Evolutionary conservation across 169 alveolate species (phyloP).

Genomic region (Plasmodium falciparum): DNA sequence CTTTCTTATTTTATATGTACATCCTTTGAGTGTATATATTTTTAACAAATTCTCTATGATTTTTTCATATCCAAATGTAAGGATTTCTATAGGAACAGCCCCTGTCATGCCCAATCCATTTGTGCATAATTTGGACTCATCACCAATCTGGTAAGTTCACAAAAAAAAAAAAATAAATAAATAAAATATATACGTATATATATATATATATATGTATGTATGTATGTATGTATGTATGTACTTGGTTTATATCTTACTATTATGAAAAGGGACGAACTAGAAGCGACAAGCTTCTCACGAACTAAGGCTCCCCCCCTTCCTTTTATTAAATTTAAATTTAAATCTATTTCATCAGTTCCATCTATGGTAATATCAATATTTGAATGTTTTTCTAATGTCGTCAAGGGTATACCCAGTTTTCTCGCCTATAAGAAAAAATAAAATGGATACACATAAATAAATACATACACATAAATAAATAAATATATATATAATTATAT

Average conservation of each 20-base stretch:
- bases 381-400: slow-evolving; percentile 67
- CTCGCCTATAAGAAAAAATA: slow-evolving; percentile 76
- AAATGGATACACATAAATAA: neutral
- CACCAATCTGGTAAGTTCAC: slow-evolving; percentile 76
- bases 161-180: neutral
- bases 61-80: slow-evolving; percentile 79
- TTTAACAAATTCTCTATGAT: slow-evolving; percentile 68
- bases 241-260: slow-evolving; percentile 57
- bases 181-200: neutral
- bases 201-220: neutral
- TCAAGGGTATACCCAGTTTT: slow-evolving; percentile 83
- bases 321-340: slow-evolving; percentile 83
- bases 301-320: slow-evolving; percentile 92
- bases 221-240: neutral
- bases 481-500: neutral
- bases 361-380: slow-evolving; percentile 87
- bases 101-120: slow-evolving; percentile 79
- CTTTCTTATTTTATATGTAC: slow-evolving; percentile 77
- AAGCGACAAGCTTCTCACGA: slow-evolving; percentile 88
- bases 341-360: slow-evolving; percentile 90
- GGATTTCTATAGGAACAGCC: slow-evolving; percentile 83
- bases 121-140: slow-evolving; percentile 77
- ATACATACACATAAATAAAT: neutral
- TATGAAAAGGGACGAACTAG: slow-evolving; percentile 80
- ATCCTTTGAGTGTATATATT: slow-evolving; percentile 20